Conservation (phyloP, 768 basidiomycete genomes). For the Pleurotus eryngii region DNA sequence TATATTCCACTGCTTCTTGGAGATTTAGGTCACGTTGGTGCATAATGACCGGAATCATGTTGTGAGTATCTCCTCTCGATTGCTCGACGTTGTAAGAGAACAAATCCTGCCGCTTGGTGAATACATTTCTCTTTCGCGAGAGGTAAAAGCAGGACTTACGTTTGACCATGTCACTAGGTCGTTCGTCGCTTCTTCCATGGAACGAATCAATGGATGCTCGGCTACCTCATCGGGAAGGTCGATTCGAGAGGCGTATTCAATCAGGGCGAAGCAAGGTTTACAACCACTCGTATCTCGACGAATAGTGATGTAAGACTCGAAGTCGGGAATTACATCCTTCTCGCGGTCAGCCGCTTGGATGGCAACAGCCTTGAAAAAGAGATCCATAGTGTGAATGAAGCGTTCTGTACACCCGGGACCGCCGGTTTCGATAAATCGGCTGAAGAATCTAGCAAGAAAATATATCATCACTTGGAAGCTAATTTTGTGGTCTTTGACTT, state of each 20-base stretch:
- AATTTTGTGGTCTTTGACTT: conserved; percentile 14
- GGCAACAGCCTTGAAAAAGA: conserved; percentile 39
- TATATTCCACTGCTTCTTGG: conserved; percentile 34
- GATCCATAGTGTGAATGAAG: conserved; percentile 37
- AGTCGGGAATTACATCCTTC: conserved; percentile 32
- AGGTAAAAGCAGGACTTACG: conserved; percentile 16
- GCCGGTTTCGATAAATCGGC: conserved; percentile 7
- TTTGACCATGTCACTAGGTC: conserved; percentile 52
- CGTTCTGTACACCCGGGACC: conserved; percentile 16
- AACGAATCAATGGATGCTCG: conserved; percentile 44
- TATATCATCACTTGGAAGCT: conserved; percentile 12
- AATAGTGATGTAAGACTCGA: conserved; percentile 51
- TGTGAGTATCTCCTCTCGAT: conserved; percentile 36
- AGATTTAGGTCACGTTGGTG: conserved; percentile 27
- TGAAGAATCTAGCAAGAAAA: conserved; percentile 10
- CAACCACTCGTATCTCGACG: conserved; percentile 54
- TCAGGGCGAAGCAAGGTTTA: conserved; percentile 47
- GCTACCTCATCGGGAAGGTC: conserved; percentile 53
- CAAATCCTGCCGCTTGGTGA: conserved; percentile 27
- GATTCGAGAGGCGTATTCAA: conserved; percentile 49
- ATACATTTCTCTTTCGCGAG: not conserved
- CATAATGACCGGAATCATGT: conserved; percentile 41
- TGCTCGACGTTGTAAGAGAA: conserved; percentile 39
- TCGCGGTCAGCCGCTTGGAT: conserved; percentile 41
- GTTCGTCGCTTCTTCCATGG: conserved; percentile 44